Evolutionary conservation across 2,329 filamentous ascomycete genomes (phyloP), one percentile per base, ranked within the genome.

Genomic region (Stachybotrys chlorohalonatus): DNA sequence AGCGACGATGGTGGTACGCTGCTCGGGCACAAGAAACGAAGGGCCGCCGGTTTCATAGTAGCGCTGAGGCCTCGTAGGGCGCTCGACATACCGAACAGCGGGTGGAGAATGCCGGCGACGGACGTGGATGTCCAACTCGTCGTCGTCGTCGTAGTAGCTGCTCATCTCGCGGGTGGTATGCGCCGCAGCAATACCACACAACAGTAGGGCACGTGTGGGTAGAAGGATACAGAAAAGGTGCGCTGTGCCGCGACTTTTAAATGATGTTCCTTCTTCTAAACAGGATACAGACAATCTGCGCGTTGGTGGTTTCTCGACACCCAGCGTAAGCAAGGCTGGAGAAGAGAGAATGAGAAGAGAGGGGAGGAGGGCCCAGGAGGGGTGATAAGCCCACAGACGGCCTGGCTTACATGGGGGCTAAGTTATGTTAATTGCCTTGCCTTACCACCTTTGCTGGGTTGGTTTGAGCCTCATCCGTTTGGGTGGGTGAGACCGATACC

Each of bases 121-220:
- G 57, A 80, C 66, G 49, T 69, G 77, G 59, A 83, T 73, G 60
- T 83, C 76, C 52, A 81, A 62, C 50, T 84, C 81, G 32, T 82
- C 80, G 39, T 83, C 78, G 59, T 79, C 75, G 54, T 76, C 73
- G 61, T 75, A 78, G 62, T 75, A 75, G 58, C 63, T 71, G 55
- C 62, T 68, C 66, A 70, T 72, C n/a, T 53, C 61, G 53, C 7
- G 48, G 13, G 17, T 11, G 36, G 36, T 42, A 42, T 42, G 36
- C 13, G 36, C 9, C 13, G 36, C 36, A 42, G 36, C 13, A 42
- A 24, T 24, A 24, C 2, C 2, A 24, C 4, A 24, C 24, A 24
- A 31, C 48, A 49, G 36, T n/a, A 15, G 15, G 15, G 32, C 47
- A 52, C 55, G 51, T 11, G 49, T 46, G 46, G 52, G 52, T 15